These are phyloP conservation scores for Stramenopiles sp. DNA, from an alignment of 352 stramenopile genomes.

Conservation along the genomic window DNA sequence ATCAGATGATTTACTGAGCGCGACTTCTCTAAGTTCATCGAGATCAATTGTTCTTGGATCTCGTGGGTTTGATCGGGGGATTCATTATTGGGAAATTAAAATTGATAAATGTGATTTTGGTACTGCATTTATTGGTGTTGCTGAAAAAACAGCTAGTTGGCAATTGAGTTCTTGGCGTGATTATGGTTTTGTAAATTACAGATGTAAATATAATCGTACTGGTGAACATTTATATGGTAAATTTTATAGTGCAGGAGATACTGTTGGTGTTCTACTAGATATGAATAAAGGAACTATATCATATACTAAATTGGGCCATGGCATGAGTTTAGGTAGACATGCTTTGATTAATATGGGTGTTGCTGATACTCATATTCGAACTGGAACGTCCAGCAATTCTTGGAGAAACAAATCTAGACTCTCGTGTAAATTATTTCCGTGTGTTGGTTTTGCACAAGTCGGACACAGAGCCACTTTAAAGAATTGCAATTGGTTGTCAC, in stretches of 20 bases:
- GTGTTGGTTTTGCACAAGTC: conserved; percentile 50
- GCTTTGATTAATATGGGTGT: conserved; percentile 9
- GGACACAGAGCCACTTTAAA: conserved; percentile 45
- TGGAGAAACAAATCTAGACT: too few relatives aligned
- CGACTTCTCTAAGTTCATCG: too few relatives aligned
- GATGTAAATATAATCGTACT: conserved; percentile 16
- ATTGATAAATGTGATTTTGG: conserved; percentile 13
- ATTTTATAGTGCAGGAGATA: conserved; percentile 57
- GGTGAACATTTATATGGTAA: conserved; percentile 38
- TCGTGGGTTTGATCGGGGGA: conserved; percentile 18
- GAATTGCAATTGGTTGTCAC: conserved; percentile 36
- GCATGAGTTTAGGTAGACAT: conserved; percentile 12
- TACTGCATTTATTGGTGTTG: conserved; percentile 12
- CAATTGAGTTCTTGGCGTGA: conserved; percentile 20
- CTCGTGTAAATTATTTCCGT: conserved; percentile 42
- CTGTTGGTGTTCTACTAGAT: conserved; percentile 88
- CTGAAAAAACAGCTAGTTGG: conserved; percentile 17
- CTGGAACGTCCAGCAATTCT: too few relatives aligned
- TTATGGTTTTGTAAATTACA: conserved; percentile 27
- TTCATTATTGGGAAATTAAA: conserved; percentile 23
- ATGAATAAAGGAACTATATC: conserved; percentile 80
- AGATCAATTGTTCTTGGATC: conserved; percentile 20
- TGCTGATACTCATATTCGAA: conserved; percentile 9
- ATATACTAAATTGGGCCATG: conserved; percentile 83
- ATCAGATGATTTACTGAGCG: too few relatives aligned